Conservation (phyloP, 208 protist species). For the Leishmania amazonensis region DNA sequence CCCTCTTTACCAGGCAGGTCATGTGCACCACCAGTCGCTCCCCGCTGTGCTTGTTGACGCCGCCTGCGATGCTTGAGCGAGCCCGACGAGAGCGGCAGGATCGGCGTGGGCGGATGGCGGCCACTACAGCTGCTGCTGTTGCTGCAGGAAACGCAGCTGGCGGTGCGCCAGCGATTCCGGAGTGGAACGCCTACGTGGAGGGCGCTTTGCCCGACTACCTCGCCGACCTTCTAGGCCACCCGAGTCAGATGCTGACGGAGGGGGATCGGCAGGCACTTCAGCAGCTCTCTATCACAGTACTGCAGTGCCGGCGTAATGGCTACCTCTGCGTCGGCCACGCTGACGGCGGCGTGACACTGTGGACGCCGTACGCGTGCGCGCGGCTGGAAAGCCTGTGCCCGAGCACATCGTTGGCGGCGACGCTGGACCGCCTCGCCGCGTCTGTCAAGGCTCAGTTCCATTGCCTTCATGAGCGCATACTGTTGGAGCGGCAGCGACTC, state of each 20-base stretch:
- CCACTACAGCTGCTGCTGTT: constrained; percentile 10
- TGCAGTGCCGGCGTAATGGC: constrained; percentile 69
- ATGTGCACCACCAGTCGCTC: constrained; percentile 57
- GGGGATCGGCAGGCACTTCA: constrained; percentile 33
- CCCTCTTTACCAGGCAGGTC: constrained; percentile 68
- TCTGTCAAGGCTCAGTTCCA: constrained; percentile 56
- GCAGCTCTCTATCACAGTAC: constrained; percentile 42
- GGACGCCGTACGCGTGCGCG: constrained; percentile 69
- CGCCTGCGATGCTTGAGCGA: constrained; percentile 61
- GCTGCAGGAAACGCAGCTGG: not conserved
- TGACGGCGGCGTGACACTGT: constrained; percentile 70
- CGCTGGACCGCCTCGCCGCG: constrained; percentile 41
- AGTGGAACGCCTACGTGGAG: constrained; percentile 74
- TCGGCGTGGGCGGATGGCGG: constrained; percentile 16
- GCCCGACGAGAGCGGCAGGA: constrained; percentile 67
- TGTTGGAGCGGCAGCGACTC: constrained; percentile 42
- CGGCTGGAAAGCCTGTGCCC: constrained; percentile 68
- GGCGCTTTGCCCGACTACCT: constrained; percentile 50
- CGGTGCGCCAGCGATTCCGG: not conserved
- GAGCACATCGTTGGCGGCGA: constrained; percentile 40
- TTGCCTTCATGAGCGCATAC: constrained; percentile 35
- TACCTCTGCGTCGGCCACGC: constrained; percentile 66
- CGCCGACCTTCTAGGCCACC: constrained; percentile 45
- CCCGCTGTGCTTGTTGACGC: constrained; percentile 59
- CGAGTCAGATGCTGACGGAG: constrained; percentile 39